A percentile compares a stretch with the other conserved stretches of the same genome.
phyloP scores from a whole-genome alignment of 108 stramenopile species.

The Skeletonema costatum region DNA sequence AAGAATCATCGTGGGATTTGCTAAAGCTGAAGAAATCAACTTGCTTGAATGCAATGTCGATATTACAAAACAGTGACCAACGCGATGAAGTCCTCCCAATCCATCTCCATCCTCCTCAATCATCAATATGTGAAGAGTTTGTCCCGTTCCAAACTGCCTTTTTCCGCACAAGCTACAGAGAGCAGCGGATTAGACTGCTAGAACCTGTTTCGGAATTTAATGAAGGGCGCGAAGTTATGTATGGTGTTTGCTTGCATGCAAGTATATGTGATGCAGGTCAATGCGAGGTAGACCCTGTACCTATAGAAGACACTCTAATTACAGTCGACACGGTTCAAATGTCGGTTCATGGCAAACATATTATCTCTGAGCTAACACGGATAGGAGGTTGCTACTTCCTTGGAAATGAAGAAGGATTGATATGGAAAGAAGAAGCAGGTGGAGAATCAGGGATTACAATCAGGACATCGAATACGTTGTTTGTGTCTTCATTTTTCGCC shows the following conservation, averaged over 20 bases:
- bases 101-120: conserved; percentile 9
- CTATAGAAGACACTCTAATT: background rate
- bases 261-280: conserved; percentile 14
- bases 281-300: background rate
- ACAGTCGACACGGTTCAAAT: conserved; percentile 11
- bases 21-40: conserved; percentile 1
- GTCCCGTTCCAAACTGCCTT: conserved; percentile 15
- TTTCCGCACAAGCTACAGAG: background rate
- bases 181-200: background rate
- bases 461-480: background rate
- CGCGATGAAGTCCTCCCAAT: background rate
- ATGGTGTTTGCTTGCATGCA: conserved; percentile 16
- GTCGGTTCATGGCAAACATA: conserved; percentile 16
- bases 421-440: conserved; percentile 12
- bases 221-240: background rate
- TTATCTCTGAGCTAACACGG: conserved; percentile 14
- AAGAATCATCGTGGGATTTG: background rate
- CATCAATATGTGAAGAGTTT: conserved; percentile 23
- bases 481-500: background rate
- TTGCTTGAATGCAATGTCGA: conserved; percentile 11
- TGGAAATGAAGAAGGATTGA: conserved; percentile 1
- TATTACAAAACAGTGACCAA: background rate
- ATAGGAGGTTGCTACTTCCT: conserved; percentile 32
- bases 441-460: conserved; percentile 3
- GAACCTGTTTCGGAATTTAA: background rate